Evolutionary conservation across 1,139 yeast genomes (phyloP).

Genomic region (Suhomyces chickasaworum): DNA sequence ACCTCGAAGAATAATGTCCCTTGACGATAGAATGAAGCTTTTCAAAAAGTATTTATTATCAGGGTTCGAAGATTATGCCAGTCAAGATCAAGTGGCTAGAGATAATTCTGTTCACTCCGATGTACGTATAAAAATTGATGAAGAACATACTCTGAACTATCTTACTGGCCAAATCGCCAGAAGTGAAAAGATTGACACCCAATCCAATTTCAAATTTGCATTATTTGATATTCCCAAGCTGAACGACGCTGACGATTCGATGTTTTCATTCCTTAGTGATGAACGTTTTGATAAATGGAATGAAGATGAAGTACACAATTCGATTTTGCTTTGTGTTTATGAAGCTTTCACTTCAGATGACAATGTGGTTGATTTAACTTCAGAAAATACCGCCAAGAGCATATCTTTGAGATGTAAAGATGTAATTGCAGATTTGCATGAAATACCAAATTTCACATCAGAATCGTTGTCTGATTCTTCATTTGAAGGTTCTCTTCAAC

Average conservation of each 20-base stretch:
- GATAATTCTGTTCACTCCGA: constrained; percentile 9
- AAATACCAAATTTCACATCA: constrained; percentile 49
- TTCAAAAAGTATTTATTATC: constrained; percentile 56
- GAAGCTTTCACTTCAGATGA: background rate
- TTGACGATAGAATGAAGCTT: constrained; percentile 57
- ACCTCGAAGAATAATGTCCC: constrained; percentile 49
- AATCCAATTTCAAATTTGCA: constrained; percentile 10
- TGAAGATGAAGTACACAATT: constrained; percentile 7
- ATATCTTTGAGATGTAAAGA: constrained; percentile 46
- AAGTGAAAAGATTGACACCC: constrained; percentile 4
- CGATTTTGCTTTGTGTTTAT: constrained; percentile 21
- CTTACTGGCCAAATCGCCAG: background rate
- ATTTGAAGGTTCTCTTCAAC: constrained; percentile 45
- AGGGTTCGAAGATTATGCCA: constrained; percentile 53
- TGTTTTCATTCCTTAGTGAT: constrained; percentile 24
- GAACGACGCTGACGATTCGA: constrained; percentile 7
- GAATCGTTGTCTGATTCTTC: constrained; percentile 52
- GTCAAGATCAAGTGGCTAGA: constrained; percentile 25
- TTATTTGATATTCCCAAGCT: constrained; percentile 14
- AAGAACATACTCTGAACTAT: constrained; percentile 15
- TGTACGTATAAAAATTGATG: constrained; percentile 33
- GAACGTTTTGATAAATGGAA: constrained; percentile 9
- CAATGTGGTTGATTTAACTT: constrained; percentile 25
- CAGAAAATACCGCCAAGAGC: constrained; percentile 22
- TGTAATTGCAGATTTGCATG: constrained; percentile 31